Evolutionary conservation across 495 filamentous ascomycete genomes (phyloP).

Genomic region (Podospora anserina): DNA sequence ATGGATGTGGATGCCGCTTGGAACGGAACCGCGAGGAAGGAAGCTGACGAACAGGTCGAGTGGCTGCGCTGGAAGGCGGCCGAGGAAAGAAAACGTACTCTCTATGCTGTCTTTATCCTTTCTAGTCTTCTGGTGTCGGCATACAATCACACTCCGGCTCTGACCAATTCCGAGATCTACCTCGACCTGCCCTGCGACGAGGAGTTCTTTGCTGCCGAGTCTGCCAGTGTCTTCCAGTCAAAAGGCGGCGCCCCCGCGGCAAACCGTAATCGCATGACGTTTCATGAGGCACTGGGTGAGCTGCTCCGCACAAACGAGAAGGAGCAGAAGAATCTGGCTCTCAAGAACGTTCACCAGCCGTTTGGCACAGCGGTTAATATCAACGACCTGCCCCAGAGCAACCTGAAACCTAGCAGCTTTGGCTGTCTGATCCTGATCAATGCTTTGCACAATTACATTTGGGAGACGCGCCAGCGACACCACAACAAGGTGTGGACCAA

Average conservation of each 20-base stretch:
- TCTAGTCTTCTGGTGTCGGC: slow-evolving; percentile 89
- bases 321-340: slow-evolving; percentile 43
- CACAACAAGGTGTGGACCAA: slow-evolving; percentile 87
- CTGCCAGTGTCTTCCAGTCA: slow-evolving; percentile 69
- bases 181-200: slow-evolving; percentile 93
- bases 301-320: slow-evolving; percentile 79
- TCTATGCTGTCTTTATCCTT: slow-evolving; percentile 85
- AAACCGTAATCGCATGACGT: slow-evolving; percentile 64
- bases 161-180: slow-evolving; percentile 92
- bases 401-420: slow-evolving; percentile 86
- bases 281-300: slow-evolving; percentile 72
- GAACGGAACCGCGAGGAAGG: slow-evolving; percentile 43
- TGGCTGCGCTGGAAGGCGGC: slow-evolving; percentile 86
- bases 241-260: slow-evolving; percentile 66
- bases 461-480: slow-evolving; percentile 92
- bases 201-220: slow-evolving; percentile 84
- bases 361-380: slow-evolving; percentile 45
- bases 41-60: slow-evolving; percentile 69
- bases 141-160: slow-evolving; percentile 84
- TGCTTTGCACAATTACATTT: slow-evolving; percentile 95
- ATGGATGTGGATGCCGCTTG: slow-evolving; percentile 49
- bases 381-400: slow-evolving; percentile 55
- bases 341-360: slow-evolving; percentile 41
- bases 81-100: slow-evolving; percentile 91
- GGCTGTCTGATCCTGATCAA: slow-evolving; percentile 93